These are phyloP conservation scores for Teratosphaeria gauchensis DNA, from an alignment of 2,329 filamentous ascomycete genomes.

Conservation along the genomic window DNA sequence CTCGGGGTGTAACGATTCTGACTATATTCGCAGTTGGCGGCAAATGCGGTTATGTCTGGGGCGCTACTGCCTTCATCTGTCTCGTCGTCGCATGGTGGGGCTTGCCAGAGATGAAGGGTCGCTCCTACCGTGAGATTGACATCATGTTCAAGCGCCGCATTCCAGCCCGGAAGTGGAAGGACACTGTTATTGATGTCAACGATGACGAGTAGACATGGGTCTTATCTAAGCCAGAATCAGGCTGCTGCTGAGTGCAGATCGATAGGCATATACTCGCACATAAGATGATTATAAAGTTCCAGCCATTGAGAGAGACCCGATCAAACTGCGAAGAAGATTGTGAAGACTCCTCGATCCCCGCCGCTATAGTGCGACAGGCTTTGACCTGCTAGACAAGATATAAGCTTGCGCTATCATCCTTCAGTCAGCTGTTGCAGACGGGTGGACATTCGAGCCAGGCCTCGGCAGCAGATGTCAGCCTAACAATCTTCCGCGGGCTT, in stretches of 20 bases:
- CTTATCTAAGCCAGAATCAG: neutral
- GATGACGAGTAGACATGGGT: constrained; percentile 49
- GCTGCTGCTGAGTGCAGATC: neutral
- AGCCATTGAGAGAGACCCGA: no score
- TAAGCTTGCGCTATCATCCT: no score
- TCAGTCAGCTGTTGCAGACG: no score
- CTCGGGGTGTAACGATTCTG: constrained; percentile 2
- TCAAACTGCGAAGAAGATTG: no score
- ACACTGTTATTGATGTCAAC: constrained; percentile 47
- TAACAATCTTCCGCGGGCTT: no score
- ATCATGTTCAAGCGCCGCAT: constrained; percentile 48
- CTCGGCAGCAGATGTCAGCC: no score
- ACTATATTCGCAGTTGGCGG: constrained; percentile 33
- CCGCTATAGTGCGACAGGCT: no score
- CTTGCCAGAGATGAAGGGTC: constrained; percentile 48
- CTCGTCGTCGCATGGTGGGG: constrained; percentile 39
- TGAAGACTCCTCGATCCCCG: no score
- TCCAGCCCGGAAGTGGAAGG: constrained; percentile 46
- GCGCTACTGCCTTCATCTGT: constrained; percentile 48
- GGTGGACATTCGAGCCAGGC: no score
- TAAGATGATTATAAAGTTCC: neutral
- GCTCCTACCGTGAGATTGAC: constrained; percentile 53
- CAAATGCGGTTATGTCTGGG: constrained; percentile 53
- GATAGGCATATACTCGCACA: neutral
- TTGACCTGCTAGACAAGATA: no score